phyloP scores from a whole-genome alignment of 2,329 filamentous ascomycete genomes.

The Alternaria longipes region DNA sequence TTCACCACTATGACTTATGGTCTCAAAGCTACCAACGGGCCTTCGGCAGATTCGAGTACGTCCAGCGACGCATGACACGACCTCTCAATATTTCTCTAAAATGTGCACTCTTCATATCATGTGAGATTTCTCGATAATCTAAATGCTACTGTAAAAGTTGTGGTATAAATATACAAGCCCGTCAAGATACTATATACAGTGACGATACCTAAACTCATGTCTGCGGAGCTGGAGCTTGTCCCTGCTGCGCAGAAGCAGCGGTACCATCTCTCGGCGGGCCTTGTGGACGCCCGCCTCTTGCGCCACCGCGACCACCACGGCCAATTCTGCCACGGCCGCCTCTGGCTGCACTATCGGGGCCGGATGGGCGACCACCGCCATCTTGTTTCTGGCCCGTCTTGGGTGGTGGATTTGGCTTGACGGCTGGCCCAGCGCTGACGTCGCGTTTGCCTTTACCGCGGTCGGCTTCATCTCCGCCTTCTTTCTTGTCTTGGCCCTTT shows the following conservation, averaged over 20 bases:
- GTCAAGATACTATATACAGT: not conserved
- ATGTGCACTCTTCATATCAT: not conserved
- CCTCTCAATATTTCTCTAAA: not conserved
- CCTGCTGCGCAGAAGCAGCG: not conserved
- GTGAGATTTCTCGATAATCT: not conserved
- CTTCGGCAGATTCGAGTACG: not conserved
- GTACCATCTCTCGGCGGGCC: constrained; percentile 22
- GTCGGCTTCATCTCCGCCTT: constrained; percentile 23
- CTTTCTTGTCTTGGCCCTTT: constrained; percentile 40
- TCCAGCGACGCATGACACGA: not conserved
- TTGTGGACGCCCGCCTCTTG: constrained; percentile 34
- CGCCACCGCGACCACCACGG: constrained; percentile 35
- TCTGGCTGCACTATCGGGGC: constrained; percentile 16
- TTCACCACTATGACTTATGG: not conserved
- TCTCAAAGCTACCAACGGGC: not conserved
- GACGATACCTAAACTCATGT: not conserved
- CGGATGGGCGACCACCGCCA: constrained; percentile 13
- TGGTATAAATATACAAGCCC: not conserved
- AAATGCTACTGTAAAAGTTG: not conserved
- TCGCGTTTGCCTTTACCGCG: constrained; percentile 29
- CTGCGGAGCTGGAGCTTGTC: not conserved
- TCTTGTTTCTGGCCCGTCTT: constrained; percentile 20
- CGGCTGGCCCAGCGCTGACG: constrained; percentile 5
- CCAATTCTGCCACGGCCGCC: constrained; percentile 30
- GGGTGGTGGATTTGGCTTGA: constrained; percentile 9